Evolutionary conservation across 805 yeast species (phyloP).

Genomic region (Kazachstania psychrophila): DNA sequence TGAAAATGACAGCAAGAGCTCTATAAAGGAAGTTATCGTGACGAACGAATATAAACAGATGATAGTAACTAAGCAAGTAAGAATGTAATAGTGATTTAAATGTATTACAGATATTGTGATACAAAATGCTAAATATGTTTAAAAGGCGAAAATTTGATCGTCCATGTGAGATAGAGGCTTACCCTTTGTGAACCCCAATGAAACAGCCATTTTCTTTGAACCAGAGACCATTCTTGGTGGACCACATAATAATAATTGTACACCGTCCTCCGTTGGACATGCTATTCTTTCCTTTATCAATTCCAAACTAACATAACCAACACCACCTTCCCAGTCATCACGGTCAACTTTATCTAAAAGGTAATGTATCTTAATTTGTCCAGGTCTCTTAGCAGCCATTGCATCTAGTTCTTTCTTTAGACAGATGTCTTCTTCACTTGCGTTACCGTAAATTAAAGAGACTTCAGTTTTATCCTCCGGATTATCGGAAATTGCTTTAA

Average conservation of each 20-base stretch:
- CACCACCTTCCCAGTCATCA: slow-evolving; percentile 63
- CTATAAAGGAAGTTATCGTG: no score
- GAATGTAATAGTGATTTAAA: no score
- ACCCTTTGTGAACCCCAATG: slow-evolving; percentile 73
- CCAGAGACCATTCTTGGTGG: slow-evolving; percentile 90
- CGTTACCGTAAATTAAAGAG: slow-evolving; percentile 72
- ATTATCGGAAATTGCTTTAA: slow-evolving; percentile 68
- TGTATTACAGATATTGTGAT: no score
- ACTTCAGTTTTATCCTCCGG: slow-evolving; percentile 74
- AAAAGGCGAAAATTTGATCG: slow-evolving; percentile 84
- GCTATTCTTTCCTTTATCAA: slow-evolving; percentile 50
- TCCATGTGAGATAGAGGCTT: slow-evolving; percentile 83
- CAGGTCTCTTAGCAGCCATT: slow-evolving; percentile 46
- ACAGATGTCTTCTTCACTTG: slow-evolving; percentile 68
- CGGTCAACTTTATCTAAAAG: slow-evolving; percentile 24
- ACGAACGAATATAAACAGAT: no score
- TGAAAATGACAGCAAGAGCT: no score
- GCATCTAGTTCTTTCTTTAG: slow-evolving; percentile 71
- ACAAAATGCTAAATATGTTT: no score
- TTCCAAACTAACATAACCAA: slow-evolving; percentile 66
- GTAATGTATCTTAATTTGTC: slow-evolving; percentile 59
- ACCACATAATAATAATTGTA: slow-evolving; percentile 76
- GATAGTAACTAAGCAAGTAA: no score
- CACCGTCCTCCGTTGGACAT: slow-evolving; percentile 38
- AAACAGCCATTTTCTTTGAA: slow-evolving; percentile 67